These are phyloP conservation scores for Tolypocladium tropicale DNA, from an alignment of 2,329 filamentous ascomycete species.

Conservation along the genomic window DNA sequence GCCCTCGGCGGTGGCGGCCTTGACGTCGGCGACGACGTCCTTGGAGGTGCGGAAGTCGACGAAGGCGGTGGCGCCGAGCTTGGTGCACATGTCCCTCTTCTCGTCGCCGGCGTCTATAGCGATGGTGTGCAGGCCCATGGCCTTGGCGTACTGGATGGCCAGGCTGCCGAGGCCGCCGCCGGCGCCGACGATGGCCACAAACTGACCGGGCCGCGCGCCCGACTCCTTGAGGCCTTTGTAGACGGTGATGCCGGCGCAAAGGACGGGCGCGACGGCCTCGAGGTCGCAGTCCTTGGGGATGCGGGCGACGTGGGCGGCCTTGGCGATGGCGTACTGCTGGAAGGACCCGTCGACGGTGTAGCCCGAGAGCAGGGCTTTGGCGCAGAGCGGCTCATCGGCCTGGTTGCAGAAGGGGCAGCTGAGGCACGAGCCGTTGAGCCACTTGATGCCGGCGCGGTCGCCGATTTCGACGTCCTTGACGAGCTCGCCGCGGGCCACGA, in stretches of 20 bases:
- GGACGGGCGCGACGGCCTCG: conserved; percentile 67
- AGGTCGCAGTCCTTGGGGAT: conserved; percentile 70
- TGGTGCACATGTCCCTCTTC: conserved; percentile 60
- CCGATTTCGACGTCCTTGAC: conserved; percentile 72
- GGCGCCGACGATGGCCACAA: conserved; percentile 75
- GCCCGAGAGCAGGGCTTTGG: conserved; percentile 64
- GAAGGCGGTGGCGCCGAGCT: conserved; percentile 62
- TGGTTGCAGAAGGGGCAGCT: conserved; percentile 74
- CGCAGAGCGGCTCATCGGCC: conserved; percentile 74
- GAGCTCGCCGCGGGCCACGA: conserved; percentile 69
- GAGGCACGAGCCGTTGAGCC: conserved; percentile 83
- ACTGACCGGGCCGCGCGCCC: conserved; percentile 61
- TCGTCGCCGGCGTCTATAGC: conserved; percentile 78
- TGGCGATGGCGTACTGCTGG: conserved; percentile 85
- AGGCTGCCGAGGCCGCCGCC: conserved; percentile 73
- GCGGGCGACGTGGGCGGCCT: conserved; percentile 74
- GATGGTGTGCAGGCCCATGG: conserved; percentile 74
- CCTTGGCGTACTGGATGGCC: conserved; percentile 79
- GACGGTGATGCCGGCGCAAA: conserved; percentile 79
- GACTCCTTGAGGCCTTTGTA: conserved; percentile 91
- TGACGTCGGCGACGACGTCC: conserved; percentile 77
- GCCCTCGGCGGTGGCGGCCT: conserved; percentile 67
- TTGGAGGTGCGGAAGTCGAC: conserved; percentile 71
- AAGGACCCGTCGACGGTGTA: conserved; percentile 91
- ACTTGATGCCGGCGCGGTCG: conserved; percentile 83